Evolutionary conservation across 2,329 filamentous ascomycete genomes (phyloP), one percentile per base, ranked within the genome.

Genomic region (Elsinoe australis): DNA sequence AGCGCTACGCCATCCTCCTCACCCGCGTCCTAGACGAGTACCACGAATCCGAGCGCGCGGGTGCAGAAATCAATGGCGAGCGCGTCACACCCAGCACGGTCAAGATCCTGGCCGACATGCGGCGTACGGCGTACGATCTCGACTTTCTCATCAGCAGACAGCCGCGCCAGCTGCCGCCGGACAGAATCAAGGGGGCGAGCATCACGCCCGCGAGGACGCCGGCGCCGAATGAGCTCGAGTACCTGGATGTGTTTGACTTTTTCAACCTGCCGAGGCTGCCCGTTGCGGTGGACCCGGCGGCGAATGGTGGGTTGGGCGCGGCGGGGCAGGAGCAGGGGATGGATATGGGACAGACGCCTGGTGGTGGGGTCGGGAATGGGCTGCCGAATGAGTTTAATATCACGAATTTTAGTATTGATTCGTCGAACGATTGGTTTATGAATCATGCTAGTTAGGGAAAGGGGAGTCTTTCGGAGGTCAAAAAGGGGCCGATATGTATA

Each of bases 241-340:
- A 94, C 61, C 71, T 95, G 2, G 88, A 95, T 58, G 85, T 95
- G 0, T 95, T 95, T 62, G 87, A 92, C 57, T 95, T 94, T 61
- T 95, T 95, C 72, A 95, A 95, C 61, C 80, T 94, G 49, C 89
- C 89, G 1, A 73, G 87, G 14, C 69, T 95, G 18, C 76, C 76
- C 41, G 59, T 54, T 5, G 63, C 62, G 47, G 55, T 59, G n/a
- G 54, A 51, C 12, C 55, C 59, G 1, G 54, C 56, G 15, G 54
- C 55, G 15, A 49, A 49, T 22, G 54, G 47, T 6, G 59, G 60
- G 32, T 59, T 41, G 21, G 18, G 21, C 17, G 59, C 5, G 56
- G 57, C 58, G 50, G 58, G 53, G 21, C 52, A 61, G 51, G 26
- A 29, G 26, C 26, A 29, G 26, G 26, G 26, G 6, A 53, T 55